Evolutionary conservation across 495 filamentous ascomycete genomes (phyloP).

Genomic region (Achaetomiella virescens): DNA sequence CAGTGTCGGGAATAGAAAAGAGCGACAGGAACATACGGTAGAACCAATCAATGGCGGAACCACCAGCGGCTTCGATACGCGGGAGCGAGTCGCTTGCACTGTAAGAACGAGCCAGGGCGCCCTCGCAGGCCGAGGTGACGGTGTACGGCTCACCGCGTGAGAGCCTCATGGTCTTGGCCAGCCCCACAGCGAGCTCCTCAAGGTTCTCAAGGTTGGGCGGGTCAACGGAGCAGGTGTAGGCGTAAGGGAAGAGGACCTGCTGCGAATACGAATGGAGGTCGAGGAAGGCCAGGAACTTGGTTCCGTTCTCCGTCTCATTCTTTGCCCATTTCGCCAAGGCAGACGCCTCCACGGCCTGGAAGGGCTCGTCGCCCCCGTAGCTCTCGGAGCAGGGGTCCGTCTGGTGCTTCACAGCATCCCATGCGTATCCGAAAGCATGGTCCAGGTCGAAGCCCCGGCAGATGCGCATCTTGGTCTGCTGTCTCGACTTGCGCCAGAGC

Average conservation of each 20-base stretch:
- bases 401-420: conserved; percentile 60
- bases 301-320: conserved; percentile 72
- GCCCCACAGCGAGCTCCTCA: conserved; percentile 77
- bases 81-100: conserved; percentile 26
- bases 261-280: conserved; percentile 96
- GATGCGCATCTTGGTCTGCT: conserved; percentile 72
- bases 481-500: conserved; percentile 92
- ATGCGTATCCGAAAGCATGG: conserved; percentile 75
- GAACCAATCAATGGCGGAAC: conserved; percentile 92
- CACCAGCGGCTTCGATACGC: conserved; percentile 63
- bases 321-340: conserved; percentile 75
- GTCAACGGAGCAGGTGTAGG: conserved; percentile 67
- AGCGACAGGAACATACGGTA: conserved; percentile 49
- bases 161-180: conserved; percentile 83
- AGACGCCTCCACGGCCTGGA: conserved; percentile 74
- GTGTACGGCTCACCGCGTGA: conserved; percentile 70
- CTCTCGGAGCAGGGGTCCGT: conserved; percentile 88
- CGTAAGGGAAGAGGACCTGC: conserved; percentile 88
- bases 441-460: conserved; percentile 89
- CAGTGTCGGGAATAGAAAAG: background rate
- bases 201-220: conserved; percentile 88
- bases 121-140: conserved; percentile 83
- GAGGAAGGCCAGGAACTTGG: conserved; percentile 71
- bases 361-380: conserved; percentile 77
- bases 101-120: conserved; percentile 47